phyloP scores from a whole-genome alignment of 2,329 filamentous ascomycete genomes.

The Cladosporium oxysporum region DNA sequence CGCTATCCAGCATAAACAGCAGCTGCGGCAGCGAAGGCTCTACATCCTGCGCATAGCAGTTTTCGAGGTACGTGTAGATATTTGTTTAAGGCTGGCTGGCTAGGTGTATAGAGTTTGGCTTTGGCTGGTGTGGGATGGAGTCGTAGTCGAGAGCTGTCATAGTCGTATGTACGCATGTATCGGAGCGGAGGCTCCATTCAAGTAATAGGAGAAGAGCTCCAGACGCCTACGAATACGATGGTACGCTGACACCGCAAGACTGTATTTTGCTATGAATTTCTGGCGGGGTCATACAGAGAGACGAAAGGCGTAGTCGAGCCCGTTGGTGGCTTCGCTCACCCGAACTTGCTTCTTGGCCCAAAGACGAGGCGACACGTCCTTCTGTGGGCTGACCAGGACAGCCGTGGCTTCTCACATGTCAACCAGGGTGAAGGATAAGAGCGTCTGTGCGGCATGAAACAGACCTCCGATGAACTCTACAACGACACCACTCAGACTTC shows the following conservation, averaged over 20 bases:
- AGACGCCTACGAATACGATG: too few species aligned
- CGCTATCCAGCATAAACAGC: conserved; percentile 32
- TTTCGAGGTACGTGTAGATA: conserved; percentile 35
- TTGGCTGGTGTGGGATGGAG: too few species aligned
- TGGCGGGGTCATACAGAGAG: not conserved
- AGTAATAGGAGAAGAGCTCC: too few species aligned
- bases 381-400: not conserved
- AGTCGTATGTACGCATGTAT: too few species aligned
- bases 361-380: not conserved
- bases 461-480: not conserved
- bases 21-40: conserved; percentile 32
- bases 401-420: not conserved
- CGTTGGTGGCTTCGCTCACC: not conserved
- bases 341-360: not conserved
- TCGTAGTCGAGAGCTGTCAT: too few species aligned
- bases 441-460: not conserved
- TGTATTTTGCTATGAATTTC: not conserved
- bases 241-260: too few species aligned
- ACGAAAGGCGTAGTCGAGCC: not conserved
- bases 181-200: too few species aligned
- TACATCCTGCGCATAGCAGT: conserved; percentile 30
- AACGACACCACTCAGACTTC: not conserved
- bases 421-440: not conserved
- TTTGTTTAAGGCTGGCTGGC: conserved; percentile 17
- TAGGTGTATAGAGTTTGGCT: too few species aligned